phyloP scores from a whole-genome alignment of 2,329 filamentous ascomycete species.

The Lasiodiplodia citricola region DNA sequence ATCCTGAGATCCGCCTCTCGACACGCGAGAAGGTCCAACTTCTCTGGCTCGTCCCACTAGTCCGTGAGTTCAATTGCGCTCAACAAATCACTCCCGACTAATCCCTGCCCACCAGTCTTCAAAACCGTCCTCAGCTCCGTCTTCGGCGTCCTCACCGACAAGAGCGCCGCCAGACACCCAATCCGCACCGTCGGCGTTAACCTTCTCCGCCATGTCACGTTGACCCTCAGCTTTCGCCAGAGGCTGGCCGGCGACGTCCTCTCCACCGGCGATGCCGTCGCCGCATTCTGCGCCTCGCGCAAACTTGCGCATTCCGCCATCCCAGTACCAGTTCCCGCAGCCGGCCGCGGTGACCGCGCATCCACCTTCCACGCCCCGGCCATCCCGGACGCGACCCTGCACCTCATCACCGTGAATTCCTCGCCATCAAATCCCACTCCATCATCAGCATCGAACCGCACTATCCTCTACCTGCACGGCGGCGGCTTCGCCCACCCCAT shows the following conservation, averaged over 20 bases:
- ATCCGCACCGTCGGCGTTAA: constrained; percentile 39
- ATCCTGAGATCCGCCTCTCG: constrained; percentile 3
- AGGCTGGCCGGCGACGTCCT: constrained; percentile 35
- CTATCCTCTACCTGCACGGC: constrained; percentile 42
- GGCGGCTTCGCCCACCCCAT: constrained; percentile 49
- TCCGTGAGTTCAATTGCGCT: background rate
- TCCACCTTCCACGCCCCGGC: background rate
- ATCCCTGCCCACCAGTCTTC: background rate
- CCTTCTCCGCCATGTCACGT: constrained; percentile 32
- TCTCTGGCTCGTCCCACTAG: constrained; percentile 2
- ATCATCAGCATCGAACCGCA: constrained; percentile 30
- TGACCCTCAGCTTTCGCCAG: constrained; percentile 35
- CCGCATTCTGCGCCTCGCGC: constrained; percentile 14
- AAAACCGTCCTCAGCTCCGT: constrained; percentile 34
- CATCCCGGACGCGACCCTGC: constrained; percentile 29
- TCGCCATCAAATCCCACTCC: background rate
- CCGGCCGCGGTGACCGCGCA: background rate
- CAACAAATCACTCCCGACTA: background rate
- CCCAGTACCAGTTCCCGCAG: background rate
- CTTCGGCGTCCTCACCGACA: constrained; percentile 30
- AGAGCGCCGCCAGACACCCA: constrained; percentile 32
- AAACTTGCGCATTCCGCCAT: background rate
- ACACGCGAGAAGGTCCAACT: background rate
- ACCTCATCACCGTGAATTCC: constrained; percentile 9
- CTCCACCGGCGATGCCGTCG: constrained; percentile 34